These are phyloP conservation scores for Pythium myriotylum DNA, from an alignment of 352 stramenopile species.

Conservation along the genomic window DNA sequence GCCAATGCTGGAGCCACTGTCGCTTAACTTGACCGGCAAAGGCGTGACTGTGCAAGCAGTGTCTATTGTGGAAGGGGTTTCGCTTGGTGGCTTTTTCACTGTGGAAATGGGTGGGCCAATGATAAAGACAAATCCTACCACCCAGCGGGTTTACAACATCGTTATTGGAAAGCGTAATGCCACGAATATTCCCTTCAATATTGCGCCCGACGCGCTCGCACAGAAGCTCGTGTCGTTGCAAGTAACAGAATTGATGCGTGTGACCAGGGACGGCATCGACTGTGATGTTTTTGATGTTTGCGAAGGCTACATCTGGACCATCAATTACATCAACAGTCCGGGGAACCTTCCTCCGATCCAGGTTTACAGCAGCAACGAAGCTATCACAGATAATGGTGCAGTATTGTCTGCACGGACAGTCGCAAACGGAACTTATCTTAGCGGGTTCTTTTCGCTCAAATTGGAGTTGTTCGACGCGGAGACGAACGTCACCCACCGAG, in stretches of 20 bases:
- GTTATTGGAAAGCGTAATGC: conserved; percentile 44
- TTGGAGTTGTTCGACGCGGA: conserved; percentile 55
- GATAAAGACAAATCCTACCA: conserved; percentile 46
- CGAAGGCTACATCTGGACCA: conserved; percentile 67
- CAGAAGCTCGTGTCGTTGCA: conserved; percentile 38
- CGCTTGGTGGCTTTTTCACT: conserved; percentile 48
- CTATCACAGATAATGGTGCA: conserved; percentile 36
- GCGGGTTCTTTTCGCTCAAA: conserved; percentile 55
- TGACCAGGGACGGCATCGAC: conserved; percentile 41
- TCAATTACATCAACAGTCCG: conserved; percentile 63
- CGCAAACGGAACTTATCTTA: conserved; percentile 76
- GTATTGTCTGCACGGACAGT: conserved; percentile 41
- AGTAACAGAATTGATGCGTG: conserved; percentile 41
- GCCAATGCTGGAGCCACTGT: conserved; percentile 31
- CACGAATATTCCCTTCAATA: conserved; percentile 47
- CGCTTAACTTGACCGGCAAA: conserved; percentile 58
- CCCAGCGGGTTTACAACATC: conserved; percentile 49
- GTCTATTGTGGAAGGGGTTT: conserved; percentile 51
- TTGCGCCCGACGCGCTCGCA: conserved; percentile 28
- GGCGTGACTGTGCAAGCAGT: conserved; percentile 35
- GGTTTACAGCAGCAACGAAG: conserved; percentile 36
- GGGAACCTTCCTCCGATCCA: conserved; percentile 64
- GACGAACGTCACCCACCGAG: conserved; percentile 38
- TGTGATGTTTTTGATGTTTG: conserved; percentile 68
- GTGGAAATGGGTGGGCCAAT: conserved; percentile 65